Evolutionary conservation across 2,329 filamentous ascomycete species (phyloP).

Genomic region (Nemania sp.): DNA sequence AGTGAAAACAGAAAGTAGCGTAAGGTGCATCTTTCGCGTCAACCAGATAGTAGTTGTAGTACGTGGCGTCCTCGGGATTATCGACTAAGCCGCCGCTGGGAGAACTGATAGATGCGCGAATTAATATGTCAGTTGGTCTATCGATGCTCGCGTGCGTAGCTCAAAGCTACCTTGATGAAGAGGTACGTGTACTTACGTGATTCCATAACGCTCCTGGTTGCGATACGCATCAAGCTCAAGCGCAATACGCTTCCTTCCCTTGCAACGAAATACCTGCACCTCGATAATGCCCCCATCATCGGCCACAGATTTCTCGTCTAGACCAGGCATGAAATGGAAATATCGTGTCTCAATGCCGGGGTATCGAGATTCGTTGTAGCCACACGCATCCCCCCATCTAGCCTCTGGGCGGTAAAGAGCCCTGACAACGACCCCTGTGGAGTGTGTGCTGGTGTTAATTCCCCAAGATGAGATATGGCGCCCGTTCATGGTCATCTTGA

Average conservation of each 20-base stretch:
- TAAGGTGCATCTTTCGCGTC: constrained; percentile 57
- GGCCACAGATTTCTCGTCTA: constrained; percentile 45
- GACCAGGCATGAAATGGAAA: constrained; percentile 52
- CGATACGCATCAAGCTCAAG: constrained; percentile 49
- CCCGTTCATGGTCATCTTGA: constrained; percentile 60
- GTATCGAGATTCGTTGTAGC: constrained; percentile 38
- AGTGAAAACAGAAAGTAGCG: constrained; percentile 59
- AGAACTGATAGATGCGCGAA: constrained; percentile 43
- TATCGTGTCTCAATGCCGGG: constrained; percentile 53
- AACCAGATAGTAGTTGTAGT: constrained; percentile 55
- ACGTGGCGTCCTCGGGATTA: constrained; percentile 52
- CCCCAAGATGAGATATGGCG: constrained; percentile 57
- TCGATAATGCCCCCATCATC: constrained; percentile 61
- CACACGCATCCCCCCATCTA: constrained; percentile 46
- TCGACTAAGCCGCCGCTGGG: constrained; percentile 58
- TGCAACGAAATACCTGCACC: constrained; percentile 56
- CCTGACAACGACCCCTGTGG: constrained; percentile 47
- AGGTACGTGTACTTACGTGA: constrained; percentile 48
- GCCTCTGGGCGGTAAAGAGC: constrained; percentile 54
- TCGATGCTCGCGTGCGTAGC: not conserved
- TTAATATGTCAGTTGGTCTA: constrained; percentile 2
- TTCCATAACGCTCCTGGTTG: constrained; percentile 54
- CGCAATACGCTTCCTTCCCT: constrained; percentile 48
- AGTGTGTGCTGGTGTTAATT: constrained; percentile 43
- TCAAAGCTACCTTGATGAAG: constrained; percentile 8